Evolutionary conservation across 805 yeast species (phyloP), one percentile per base, ranked within the genome.

Genomic region (Scheffersomyces coipomensis): DNA sequence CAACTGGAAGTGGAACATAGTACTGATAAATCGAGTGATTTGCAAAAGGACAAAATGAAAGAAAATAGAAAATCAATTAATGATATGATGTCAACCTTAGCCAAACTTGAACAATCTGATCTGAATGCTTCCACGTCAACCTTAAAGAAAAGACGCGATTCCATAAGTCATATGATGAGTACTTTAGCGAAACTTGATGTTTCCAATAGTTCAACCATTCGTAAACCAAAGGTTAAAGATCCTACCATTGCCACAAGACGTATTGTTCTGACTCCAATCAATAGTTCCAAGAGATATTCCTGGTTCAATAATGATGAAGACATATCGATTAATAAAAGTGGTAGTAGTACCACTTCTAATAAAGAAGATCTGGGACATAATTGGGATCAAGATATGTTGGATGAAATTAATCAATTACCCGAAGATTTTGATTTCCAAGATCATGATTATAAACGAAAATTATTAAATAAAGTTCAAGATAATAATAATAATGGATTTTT

Each of bases 371-470:
- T 47, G 19, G 38, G 42, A 12, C 41, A 46, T 9, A 44, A 38
- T 10, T 33, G 53, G 29, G 62, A 63, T 33, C 53, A 62, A 34
- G 68, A 62, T 26, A 36, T 64, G 2, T 44, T 66, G 3, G 72
- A 65, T 41, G 72, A 66, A 44, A 51, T 63, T 12, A 66, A 66
- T 39, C 54, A 49, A 45, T 34, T 66, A 4, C 69, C 71, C 0
- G 67, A 56, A 37, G 73, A 67, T 46, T 67, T 49, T 46, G 73
- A 68, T 38, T 66, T 66, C 40, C 62, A 59, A 19, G 65, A 63
- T 18, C 48, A 55, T 24, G 46, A 49, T 9, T 32, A 45, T 39
- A 38, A 43, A 27, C 30, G 32, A n/a, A 13, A 26, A n/a, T 9
- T 26, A 12, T 10, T 25, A 7, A 12, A 37, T 16, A 9, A 43